Evolutionary conservation across 495 filamentous ascomycete genomes (phyloP), one percentile per base, ranked within the genome.

Genomic region (Aeminium ludgeri): DNA sequence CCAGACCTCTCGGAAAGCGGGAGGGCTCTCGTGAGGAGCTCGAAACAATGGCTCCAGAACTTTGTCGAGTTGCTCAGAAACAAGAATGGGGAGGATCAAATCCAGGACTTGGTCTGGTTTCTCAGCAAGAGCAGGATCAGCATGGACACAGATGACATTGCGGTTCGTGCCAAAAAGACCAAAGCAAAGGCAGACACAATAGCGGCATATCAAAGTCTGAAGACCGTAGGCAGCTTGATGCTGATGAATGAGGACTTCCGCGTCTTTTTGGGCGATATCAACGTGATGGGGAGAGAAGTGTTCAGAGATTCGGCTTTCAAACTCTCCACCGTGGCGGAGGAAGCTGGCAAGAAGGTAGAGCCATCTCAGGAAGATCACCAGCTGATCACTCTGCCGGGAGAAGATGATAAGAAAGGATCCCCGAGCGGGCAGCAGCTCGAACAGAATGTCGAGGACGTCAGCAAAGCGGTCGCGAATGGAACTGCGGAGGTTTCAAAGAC

Each of bases 51-150:
- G 67, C 63, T 93, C 2, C 67, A 70, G 37, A 61, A 80, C 36
- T 73, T 91, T 49, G 86, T 91, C 48, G 74, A 82, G 25, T 59
- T 91, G 11, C 54, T 94, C 18, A 65, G 69, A 41, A 65, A 82
- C 44, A 96, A 94, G 68, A 94, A 94, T 56, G 59, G 64, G 43
- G 50, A 71, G n/a, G 85, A 94, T 59, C 74, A 89, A 52, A 68
- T 94, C 30, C 87, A 96, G 58, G 82, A 94, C 45, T 81, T 94
- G 45, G 64, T 93, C 34, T 96, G 86, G 86, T 86, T 73, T 51
- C 59, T 91, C 38, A 60, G 77, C 39, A 80, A 78, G 51, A 76
- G 82, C 13, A 69, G 69, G 20, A 63, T 86, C 20, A 68, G 70
- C 8, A 51, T 94, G 1, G 80, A 94, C 54, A 63, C 72, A 2